Percentiles rank a stretch among this genome's conserved stretches.
phyloP scores from a whole-genome alignment of 768 basidiomycete species.

The Lentinula sp. region DNA sequence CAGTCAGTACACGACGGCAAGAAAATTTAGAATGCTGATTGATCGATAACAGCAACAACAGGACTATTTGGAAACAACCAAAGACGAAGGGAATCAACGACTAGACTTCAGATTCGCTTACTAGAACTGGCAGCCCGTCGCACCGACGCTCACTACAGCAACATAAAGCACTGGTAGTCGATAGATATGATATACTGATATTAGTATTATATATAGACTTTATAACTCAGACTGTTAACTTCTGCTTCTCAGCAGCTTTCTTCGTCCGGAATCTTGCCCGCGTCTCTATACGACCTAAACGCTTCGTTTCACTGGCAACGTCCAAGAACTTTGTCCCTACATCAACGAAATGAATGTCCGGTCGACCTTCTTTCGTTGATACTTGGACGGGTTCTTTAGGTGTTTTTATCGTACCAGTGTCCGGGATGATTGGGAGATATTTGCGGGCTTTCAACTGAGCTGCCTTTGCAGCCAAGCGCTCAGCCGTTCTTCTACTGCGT shows the following conservation, averaged over 20 bases:
- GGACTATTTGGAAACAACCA: constrained; percentile 55
- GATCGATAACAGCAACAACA: constrained; percentile 36
- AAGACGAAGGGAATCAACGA: constrained; percentile 52
- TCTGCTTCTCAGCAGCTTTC: constrained; percentile 17
- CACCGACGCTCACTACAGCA: not conserved
- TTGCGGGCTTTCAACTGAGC: constrained; percentile 31
- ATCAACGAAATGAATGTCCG: constrained; percentile 63
- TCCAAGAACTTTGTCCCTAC: constrained; percentile 69
- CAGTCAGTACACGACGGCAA: not conserved
- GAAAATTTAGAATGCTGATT: not conserved
- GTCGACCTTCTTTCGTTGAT: constrained; percentile 37
- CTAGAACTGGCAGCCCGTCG: constrained; percentile 14
- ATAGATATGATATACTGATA: not conserved
- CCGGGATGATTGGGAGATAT: constrained; percentile 31
- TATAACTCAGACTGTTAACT: not conserved
- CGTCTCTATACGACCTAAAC: constrained; percentile 45
- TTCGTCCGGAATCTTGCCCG: constrained; percentile 26
- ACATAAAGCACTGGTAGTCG: no score
- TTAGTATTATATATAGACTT: not conserved
- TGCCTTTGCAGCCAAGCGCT: constrained; percentile 23
- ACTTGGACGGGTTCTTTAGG: constrained; percentile 28
- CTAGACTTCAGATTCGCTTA: constrained; percentile 62
- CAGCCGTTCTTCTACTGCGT: constrained; percentile 34
- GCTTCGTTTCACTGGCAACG: constrained; percentile 41
- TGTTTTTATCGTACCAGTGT: constrained; percentile 30